Evolutionary conservation across 2,329 filamentous ascomycete genomes (phyloP).

Genomic region (Trichoderma gracile): DNA sequence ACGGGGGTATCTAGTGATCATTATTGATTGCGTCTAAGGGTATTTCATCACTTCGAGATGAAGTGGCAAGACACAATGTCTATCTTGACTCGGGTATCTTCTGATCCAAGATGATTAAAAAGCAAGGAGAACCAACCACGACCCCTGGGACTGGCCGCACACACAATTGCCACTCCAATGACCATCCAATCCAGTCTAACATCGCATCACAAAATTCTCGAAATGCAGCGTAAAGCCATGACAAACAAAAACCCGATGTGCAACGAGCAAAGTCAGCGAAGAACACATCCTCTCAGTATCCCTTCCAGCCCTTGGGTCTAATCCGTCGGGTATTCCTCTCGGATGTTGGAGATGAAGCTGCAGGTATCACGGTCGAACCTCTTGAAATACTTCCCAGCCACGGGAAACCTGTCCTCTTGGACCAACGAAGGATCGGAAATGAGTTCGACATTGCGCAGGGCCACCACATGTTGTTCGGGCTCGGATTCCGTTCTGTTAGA

Average conservation of each 20-base stretch:
- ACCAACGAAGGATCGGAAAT: conserved; percentile 51
- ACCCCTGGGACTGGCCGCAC: background rate
- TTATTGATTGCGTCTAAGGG: background rate
- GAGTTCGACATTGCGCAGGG: conserved; percentile 78
- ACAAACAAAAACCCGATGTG: background rate
- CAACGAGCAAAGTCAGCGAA: background rate
- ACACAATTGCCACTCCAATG: background rate
- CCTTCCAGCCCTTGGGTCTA: conserved; percentile 40
- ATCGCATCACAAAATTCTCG: background rate
- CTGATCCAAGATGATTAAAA: background rate
- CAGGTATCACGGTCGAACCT: conserved; percentile 69
- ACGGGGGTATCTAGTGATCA: background rate
- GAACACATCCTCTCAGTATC: background rate
- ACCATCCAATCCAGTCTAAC: background rate
- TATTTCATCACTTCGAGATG: background rate
- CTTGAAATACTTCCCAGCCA: conserved; percentile 86
- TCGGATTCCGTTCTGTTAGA: conserved; percentile 37
- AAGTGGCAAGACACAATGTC: background rate
- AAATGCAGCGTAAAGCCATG: background rate
- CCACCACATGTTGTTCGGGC: conserved; percentile 39
- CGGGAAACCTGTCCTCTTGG: conserved; percentile 59
- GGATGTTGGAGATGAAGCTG: conserved; percentile 77
- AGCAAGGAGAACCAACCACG: background rate
- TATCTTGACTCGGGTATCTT: background rate
- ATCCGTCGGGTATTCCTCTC: conserved; percentile 84